Evolutionary conservation across 192 early-diverging fungal species (phyloP).

Genomic region (Coemansia sp.): DNA sequence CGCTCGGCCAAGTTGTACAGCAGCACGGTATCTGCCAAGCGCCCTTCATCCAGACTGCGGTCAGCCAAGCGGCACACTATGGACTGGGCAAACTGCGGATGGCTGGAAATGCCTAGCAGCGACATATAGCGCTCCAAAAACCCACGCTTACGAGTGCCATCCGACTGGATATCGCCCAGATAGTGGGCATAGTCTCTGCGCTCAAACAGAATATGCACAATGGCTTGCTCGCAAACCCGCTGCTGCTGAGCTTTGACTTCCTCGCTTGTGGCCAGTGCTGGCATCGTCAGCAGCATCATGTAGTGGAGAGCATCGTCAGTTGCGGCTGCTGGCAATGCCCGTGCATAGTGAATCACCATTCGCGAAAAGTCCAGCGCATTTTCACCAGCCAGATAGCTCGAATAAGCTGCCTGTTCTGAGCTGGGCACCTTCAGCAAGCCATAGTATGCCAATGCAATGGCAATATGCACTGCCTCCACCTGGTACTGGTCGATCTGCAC

Average conservation of each 20-base stretch:
- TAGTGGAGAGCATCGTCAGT: constrained; percentile 41
- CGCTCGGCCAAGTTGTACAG: constrained; percentile 76
- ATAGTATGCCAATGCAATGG: constrained; percentile 74
- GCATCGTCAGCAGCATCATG: constrained; percentile 42
- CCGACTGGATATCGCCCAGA: constrained; percentile 56
- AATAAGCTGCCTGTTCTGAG: constrained; percentile 35
- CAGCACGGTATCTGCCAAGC: constrained; percentile 69
- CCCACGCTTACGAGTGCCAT: constrained; percentile 52
- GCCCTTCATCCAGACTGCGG: constrained; percentile 66
- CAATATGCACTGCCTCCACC: constrained; percentile 90
- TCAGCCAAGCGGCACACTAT: constrained; percentile 70
- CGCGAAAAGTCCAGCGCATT: constrained; percentile 29
- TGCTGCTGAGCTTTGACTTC: constrained; percentile 8
- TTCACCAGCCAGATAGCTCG: constrained; percentile 23
- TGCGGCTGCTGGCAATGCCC: constrained; percentile 23
- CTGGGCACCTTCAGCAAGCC: constrained; percentile 73
- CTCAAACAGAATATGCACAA: constrained; percentile 57
- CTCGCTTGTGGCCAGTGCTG: neutral
- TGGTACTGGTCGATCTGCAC: constrained; percentile 58
- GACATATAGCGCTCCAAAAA: constrained; percentile 66
- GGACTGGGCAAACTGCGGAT: constrained; percentile 61
- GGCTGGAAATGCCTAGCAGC: constrained; percentile 59
- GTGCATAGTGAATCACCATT: constrained; percentile 36
- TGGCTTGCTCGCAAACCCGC: constrained; percentile 26
- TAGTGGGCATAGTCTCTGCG: constrained; percentile 58